Conservation (phyloP, 495 filamentous ascomycete genomes). For the Lichenothelia convexa region DNA sequence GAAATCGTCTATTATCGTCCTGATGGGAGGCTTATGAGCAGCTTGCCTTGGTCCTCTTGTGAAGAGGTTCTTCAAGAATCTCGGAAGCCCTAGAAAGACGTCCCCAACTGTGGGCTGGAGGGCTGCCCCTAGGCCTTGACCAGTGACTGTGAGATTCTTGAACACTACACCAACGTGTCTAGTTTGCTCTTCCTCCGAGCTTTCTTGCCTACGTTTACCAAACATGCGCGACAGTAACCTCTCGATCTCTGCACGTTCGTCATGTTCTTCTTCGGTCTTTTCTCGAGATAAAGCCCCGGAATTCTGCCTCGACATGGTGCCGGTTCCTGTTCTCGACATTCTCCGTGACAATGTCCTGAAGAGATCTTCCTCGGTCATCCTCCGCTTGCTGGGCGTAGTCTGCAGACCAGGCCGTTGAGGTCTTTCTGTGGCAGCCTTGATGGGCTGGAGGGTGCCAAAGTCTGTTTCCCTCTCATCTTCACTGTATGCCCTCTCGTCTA, state of each 20-base stretch:
- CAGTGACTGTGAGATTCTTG: conserved; percentile 37
- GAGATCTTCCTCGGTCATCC: conserved; percentile 31
- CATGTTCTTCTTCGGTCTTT: conserved; percentile 20
- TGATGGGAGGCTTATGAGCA: conserved; percentile 30
- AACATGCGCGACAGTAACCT: conserved; percentile 47
- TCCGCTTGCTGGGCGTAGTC: conserved; percentile 1
- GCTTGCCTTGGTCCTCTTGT: conserved; percentile 25
- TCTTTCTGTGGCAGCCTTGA: neutral
- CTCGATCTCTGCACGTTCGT: conserved; percentile 40
- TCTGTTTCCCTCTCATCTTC: neutral
- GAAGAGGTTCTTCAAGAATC: conserved; percentile 26
- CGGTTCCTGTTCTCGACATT: conserved; percentile 16
- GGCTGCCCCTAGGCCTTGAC: conserved; percentile 45
- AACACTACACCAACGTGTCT: conserved; percentile 21
- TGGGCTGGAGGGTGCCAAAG: neutral
- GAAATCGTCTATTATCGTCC: conserved; percentile 47
- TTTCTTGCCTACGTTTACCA: conserved; percentile 36
- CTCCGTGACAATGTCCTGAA: conserved; percentile 32
- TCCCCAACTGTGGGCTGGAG: conserved; percentile 48
- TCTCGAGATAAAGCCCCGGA: no score
- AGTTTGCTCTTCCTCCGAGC: conserved; percentile 47
- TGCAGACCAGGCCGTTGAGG: neutral
- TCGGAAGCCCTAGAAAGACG: conserved; percentile 39
- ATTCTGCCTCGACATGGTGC: conserved; percentile 1
- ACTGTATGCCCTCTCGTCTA: neutral